Evolutionary conservation across 148 eudicot genomes (phyloP), one percentile per base, ranked within the genome.

Genomic region (Rhododendron williamsianum): DNA sequence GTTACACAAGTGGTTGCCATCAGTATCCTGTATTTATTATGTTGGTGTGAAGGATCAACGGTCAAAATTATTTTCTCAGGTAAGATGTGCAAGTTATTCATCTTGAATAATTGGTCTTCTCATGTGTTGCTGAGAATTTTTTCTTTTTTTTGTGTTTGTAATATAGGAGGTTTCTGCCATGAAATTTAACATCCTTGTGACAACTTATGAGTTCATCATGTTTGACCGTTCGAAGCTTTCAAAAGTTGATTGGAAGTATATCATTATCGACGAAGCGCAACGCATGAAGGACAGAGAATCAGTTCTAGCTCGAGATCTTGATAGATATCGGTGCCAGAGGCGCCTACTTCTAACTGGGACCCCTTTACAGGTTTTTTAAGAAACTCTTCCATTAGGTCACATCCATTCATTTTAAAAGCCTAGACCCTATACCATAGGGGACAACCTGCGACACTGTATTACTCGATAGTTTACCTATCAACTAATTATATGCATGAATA

Each of bases 251-350:
- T 97, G 99, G 99, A 95, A 93, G 89, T 97, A 97, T 86, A 93
- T 97, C 58, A 90, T 97, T 85, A 97, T 97, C 85, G 99, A 97
- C 91, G 99, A 97, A 91, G 99, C 98, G 73, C 99, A 97, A 81
- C 87, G 99, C 85, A 97, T 97, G 98, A 97, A 97, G 90, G 98
- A 97, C 86, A 92, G 98, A 89, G 98, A 97, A 80, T 97, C 99
- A 0, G 98, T 97, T 85, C 91, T 97, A 82, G 95, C 99, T 45
- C 98, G 98, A 88, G 98, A 95, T 90, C 93, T 97, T 86, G 98
- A 94, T 87, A 91, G 93, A 87, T 97, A 97, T 84, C 98, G 95
- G 81, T 95, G 98, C 90, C 98, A 95, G 89, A 91, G 98, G 89
- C 98, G 99, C 87, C 93, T 97, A 80, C 96, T 97, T 78, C 90